Evolutionary conservation across 176 grass and related monocot genomes (phyloP), one percentile per base, ranked within the genome.

Genomic region (Aegilops speltoides): DNA sequence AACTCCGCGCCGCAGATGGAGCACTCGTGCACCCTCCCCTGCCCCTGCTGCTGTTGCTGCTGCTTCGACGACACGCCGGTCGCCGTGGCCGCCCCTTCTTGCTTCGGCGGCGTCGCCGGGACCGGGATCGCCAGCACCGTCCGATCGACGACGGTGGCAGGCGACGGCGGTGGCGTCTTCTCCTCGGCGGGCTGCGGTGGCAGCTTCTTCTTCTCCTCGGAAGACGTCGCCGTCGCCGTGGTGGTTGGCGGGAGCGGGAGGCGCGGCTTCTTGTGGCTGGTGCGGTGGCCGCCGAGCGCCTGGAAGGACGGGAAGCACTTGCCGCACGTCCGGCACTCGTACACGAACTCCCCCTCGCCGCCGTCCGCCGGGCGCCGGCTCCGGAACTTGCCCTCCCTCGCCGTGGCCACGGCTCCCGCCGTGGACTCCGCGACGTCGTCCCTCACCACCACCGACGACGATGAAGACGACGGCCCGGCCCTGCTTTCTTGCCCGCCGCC

Each of bases 271-370:
- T 91, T 95, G 91, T 98, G 96, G 78, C 96, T 98, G 62, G 96
- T 93, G 28, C 97, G 97, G 94, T 99, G 97, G 11, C 97, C 97
- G 20, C 97, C 94, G n/a, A 99, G 97, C 10, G 97, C 97, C 71
- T 99, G 97, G 88, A 99, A 99, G 0, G 95, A 98, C 10, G 87
- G 70, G 87, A 97, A 98, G 78, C 86, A 91, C 87, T 93, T 98
- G 89, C 71, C 91, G 85, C 95, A 98, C 14, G 95, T 98, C 93
- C 80, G 91, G 91, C 95, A 98, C 89, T 98, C 91, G 57, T 98
- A 98, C 3, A 91, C 87, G 85, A 85, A 88, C 84, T 91, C 89
- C 6, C 81, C 79, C 13, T 77, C 33, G 6, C 56, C 81, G 4
- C 92, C 91, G 4, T 87, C 85, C 10, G 63, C 84, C 1, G 77